Percentiles rank a stretch among this genome's conserved stretches.
These are phyloP conservation scores for Globisporangium uncinulatum DNA, from an alignment of 352 stramenopile genomes.

Conservation along the genomic window DNA sequence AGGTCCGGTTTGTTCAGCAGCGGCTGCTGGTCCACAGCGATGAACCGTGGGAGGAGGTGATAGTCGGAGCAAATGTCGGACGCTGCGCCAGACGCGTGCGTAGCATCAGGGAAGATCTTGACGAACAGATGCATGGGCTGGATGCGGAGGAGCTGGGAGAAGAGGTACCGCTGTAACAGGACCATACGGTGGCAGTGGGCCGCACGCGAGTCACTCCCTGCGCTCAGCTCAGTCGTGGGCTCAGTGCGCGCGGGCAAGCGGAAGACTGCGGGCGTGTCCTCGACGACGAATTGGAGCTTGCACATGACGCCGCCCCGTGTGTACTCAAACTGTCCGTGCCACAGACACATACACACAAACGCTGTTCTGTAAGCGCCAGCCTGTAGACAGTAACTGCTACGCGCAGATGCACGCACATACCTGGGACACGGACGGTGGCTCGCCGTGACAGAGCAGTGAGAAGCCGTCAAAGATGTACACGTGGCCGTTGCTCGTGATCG, in stretches of 20 bases:
- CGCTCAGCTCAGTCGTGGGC: not conserved
- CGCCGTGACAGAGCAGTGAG: conserved; percentile 71
- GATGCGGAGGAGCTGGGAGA: conserved; percentile 71
- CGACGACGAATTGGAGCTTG: conserved; percentile 58
- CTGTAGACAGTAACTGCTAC: not conserved
- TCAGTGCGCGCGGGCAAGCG: conserved; percentile 10
- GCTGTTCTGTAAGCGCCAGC: not conserved
- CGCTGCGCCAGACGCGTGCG: conserved; percentile 42
- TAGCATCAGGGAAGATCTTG: conserved; percentile 48
- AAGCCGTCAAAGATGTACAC: conserved; percentile 85
- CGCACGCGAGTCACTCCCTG: conserved; percentile 21
- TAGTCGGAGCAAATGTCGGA: conserved; percentile 69
- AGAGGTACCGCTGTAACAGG: conserved; percentile 69
- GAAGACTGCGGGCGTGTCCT: conserved; percentile 52
- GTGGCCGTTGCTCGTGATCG: conserved; percentile 47
- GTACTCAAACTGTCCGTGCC: conserved; percentile 66
- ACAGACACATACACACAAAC: not conserved
- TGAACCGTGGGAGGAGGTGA: conserved; percentile 79
- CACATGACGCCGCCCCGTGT: conserved; percentile 74
- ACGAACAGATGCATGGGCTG: conserved; percentile 65
- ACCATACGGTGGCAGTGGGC: conserved; percentile 52
- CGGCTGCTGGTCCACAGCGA: conserved; percentile 56
- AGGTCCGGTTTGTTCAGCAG: conserved; percentile 62
- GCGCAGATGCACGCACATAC: conserved; percentile 18
- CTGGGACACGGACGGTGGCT: conserved; percentile 48